phyloP scores from a whole-genome alignment of 768 basidiomycete species.

The Symmetrospora coprosmae region DNA sequence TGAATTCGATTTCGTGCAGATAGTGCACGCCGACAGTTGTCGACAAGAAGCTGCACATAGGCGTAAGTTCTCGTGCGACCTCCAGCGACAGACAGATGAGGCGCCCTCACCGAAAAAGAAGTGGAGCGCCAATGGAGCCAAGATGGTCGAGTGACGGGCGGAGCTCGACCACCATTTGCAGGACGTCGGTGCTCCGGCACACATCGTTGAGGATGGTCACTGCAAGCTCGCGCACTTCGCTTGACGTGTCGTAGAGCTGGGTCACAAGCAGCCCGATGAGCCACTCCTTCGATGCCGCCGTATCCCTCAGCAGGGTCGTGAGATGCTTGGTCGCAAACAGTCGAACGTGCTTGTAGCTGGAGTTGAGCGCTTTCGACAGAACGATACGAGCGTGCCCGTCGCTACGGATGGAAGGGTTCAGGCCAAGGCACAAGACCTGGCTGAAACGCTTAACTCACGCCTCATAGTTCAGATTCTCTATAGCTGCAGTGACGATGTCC shows the following conservation, averaged over 20 bases:
- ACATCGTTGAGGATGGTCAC: slow-evolving; percentile 78
- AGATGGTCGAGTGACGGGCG: slow-evolving; percentile 89
- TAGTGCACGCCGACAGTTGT: slow-evolving; percentile 84
- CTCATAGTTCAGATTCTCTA: slow-evolving; percentile 73
- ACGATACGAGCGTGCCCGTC: slow-evolving; percentile 91
- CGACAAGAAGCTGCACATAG: slow-evolving; percentile 63
- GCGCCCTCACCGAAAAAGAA: slow-evolving; percentile 58
- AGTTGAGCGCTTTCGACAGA: slow-evolving; percentile 83
- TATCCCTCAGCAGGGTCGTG: slow-evolving; percentile 59
- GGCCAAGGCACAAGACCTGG: background rate
- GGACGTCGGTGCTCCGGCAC: slow-evolving; percentile 65
- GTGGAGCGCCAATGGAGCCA: slow-evolving; percentile 75
- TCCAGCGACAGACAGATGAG: background rate
- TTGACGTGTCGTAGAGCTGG: slow-evolving; percentile 82
- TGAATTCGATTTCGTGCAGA: slow-evolving; percentile 78
- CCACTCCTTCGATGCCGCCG: slow-evolving; percentile 60
- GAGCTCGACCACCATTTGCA: slow-evolving; percentile 84
- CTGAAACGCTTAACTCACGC: slow-evolving; percentile 25
- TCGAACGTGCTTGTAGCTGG: slow-evolving; percentile 83
- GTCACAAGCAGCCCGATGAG: slow-evolving; percentile 78
- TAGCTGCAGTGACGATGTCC: slow-evolving; percentile 77
- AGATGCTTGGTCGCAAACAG: slow-evolving; percentile 77
- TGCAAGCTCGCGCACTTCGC: slow-evolving; percentile 79
- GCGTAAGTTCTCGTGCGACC: background rate
- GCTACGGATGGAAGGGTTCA: slow-evolving; percentile 39